A percentile compares a stretch with the other conserved stretches of the same genome.
These are phyloP conservation scores for Fusarium sp. DNA, from an alignment of 2,329 filamentous ascomycete genomes.

Conservation along the genomic window DNA sequence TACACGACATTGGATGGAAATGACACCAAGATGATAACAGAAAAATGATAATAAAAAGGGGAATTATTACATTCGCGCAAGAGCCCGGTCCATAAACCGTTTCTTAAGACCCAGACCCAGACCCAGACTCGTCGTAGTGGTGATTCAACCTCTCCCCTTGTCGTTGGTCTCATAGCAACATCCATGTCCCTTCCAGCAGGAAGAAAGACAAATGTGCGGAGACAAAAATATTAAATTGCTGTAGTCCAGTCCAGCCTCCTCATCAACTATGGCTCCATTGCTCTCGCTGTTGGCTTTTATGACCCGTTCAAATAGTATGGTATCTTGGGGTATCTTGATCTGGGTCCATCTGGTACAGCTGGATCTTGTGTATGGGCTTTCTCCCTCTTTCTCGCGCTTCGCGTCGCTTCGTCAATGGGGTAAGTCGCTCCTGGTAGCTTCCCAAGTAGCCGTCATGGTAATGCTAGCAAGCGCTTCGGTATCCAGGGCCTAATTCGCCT, in stretches of 20 bases:
- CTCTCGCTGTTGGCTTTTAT: slow-evolving; percentile 35
- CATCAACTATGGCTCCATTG: slow-evolving; percentile 29
- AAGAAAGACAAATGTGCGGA: slow-evolving; percentile 32
- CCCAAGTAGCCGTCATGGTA: slow-evolving; percentile 26
- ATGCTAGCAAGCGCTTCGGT: slow-evolving; percentile 33
- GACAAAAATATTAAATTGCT: slow-evolving; percentile 39
- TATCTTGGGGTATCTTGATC: slow-evolving; percentile 43
- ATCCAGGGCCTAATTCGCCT: slow-evolving; percentile 34
- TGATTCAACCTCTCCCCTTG: slow-evolving; percentile 39
- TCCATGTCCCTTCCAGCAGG: slow-evolving; percentile 13
- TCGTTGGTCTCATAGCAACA: slow-evolving; percentile 27
- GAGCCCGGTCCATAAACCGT: slow-evolving; percentile 44
- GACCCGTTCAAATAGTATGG: slow-evolving; percentile 40
- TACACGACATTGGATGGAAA: slow-evolving; percentile 40
- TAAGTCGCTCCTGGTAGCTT: slow-evolving; percentile 21
- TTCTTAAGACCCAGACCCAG: slow-evolving; percentile 34
- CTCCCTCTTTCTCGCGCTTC: slow-evolving; percentile 26
- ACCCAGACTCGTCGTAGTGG: slow-evolving; percentile 42
- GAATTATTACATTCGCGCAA: slow-evolving; percentile 61
- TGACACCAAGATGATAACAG: slow-evolving; percentile 37
- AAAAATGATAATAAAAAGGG: slow-evolving; percentile 51
- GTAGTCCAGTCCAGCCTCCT: slow-evolving; percentile 17
- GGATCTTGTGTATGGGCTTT: slow-evolving; percentile 27
- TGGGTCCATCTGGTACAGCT: slow-evolving; percentile 35
- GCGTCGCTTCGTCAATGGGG: slow-evolving; percentile 19